Evolutionary conservation across 2,329 filamentous ascomycete genomes (phyloP).

Genomic region (Fusarium abutilonis): DNA sequence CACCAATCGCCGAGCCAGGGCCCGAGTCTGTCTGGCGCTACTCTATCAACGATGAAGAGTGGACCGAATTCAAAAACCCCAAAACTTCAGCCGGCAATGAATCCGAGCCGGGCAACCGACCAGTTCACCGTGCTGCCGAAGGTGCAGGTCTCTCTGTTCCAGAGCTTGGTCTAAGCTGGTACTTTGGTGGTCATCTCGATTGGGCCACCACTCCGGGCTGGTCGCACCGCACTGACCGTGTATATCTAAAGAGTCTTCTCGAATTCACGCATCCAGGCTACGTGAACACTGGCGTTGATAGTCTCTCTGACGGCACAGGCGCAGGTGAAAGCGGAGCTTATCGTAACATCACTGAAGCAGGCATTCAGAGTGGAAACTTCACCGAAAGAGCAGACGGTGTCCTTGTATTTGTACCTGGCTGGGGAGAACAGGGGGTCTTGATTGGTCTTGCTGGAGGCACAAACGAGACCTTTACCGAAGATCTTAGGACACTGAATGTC

Average conservation of each 20-base stretch:
- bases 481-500: conserved; percentile 69
- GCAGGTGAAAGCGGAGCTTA: conserved; percentile 72
- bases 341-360: conserved; percentile 78
- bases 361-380: conserved; percentile 73
- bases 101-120: conserved; percentile 63
- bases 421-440: conserved; percentile 74
- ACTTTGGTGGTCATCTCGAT: conserved; percentile 82
- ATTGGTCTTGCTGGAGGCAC: conserved; percentile 78
- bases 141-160: conserved; percentile 77
- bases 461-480: conserved; percentile 71
- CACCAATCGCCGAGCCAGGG: conserved; percentile 64
- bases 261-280: conserved; percentile 81
- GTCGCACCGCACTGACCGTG: conserved; percentile 69
- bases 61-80: conserved; percentile 71
- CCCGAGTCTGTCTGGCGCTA: conserved; percentile 77
- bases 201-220: conserved; percentile 67
- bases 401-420: conserved; percentile 78
- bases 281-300: conserved; percentile 69
- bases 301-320: conserved; percentile 61
- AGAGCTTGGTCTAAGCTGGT: conserved; percentile 76
- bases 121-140: conserved; percentile 76
- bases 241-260: conserved; percentile 78
- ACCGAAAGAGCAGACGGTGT: conserved; percentile 78
- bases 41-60: conserved; percentile 65
- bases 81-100: conserved; percentile 71